Evolutionary conservation across 208 protist genomes (phyloP), one percentile per base, ranked within the genome.

Genomic region (Crithidia mellificae): DNA sequence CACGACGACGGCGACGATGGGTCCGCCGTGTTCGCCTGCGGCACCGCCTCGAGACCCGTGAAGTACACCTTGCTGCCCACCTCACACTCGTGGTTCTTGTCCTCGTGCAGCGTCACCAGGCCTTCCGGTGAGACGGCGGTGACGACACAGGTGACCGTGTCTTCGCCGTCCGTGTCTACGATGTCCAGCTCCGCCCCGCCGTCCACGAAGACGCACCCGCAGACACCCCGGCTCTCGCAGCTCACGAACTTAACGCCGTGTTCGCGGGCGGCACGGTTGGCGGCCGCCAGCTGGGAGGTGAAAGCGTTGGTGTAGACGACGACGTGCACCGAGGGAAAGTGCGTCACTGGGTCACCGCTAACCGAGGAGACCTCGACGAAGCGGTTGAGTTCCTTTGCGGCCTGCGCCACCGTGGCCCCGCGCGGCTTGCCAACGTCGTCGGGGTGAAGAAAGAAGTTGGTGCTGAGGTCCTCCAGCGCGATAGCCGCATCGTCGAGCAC

Each of bases 71-170:
- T 68, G 61, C 85, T 82, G 47, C 93, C 93, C 15, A 83, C 77
- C 74, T 90, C 88, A 44, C 90, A 93, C 58, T 96, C 91, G 67
- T 97, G 93, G 20, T 79, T 80, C 66, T 92, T 87, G 62, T 97
- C 91, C 34, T 95, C 90, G 72, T 96, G 90, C 38, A 93, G 57
- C 22, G 81, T 83, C 24, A 97, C 86, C n/a, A 93, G 55, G 20
- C 84, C 88, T 32, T 94, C 87, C 2, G 64, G 52, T 15, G 71
- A 76, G 36, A 97, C 59, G 34, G 74, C 82, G 19, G 87, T 94
- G 32, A 97, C 88, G 2, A 93, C 80, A 49, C 90, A 95, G 27
- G 80, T 78, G 22, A 87, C 76, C 3, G 85, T 91, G 19, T 94
- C 90, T 73, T 97, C 91, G 36, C 91, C 93, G 64, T 95, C 79